These are phyloP conservation scores for Macrocystidia cucumis DNA, from an alignment of 1,284 basidiomycete genomes.

Conservation along the genomic window DNA sequence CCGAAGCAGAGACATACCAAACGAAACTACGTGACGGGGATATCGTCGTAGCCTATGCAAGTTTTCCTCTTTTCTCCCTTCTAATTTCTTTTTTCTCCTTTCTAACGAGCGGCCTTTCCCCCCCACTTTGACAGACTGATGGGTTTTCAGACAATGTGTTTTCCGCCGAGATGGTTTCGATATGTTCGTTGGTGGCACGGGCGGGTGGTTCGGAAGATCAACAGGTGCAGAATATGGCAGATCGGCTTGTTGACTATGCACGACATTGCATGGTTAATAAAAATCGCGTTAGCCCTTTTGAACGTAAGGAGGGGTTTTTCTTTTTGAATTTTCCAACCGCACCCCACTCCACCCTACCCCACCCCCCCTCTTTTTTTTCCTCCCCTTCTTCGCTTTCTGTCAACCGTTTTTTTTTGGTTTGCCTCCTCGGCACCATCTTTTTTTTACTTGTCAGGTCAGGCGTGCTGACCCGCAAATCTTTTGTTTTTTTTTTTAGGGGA, in stretches of 20 bases:
- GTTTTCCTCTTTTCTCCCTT: conserved; percentile 15
- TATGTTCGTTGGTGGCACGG: conserved; percentile 58
- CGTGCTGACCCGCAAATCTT: conserved; percentile 3
- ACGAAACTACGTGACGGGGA: conserved; percentile 66
- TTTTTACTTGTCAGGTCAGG: not conserved
- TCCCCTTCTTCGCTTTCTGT: no score
- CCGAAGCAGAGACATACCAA: conserved; percentile 58
- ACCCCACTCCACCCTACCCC: no score
- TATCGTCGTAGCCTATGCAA: conserved; percentile 62
- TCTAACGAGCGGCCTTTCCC: conserved; percentile 8
- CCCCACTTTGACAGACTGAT: conserved; percentile 69
- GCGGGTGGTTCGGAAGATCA: conserved; percentile 45
- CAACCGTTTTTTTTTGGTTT: no score
- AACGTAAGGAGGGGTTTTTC: conserved; percentile 49
- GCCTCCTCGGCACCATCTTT: no score
- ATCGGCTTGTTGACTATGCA: conserved; percentile 65
- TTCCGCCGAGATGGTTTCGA: conserved; percentile 57
- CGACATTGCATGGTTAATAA: conserved; percentile 59
- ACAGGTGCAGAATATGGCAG: conserved; percentile 63
- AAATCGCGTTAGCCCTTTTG: conserved; percentile 60
- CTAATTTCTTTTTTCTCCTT: not conserved
- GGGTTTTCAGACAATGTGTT: conserved; percentile 86
- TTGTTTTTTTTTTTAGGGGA: conserved; percentile 30
- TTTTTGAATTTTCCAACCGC: not conserved
- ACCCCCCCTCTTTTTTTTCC: no score